Percentiles rank a stretch among this genome's conserved stretches.
These are phyloP conservation scores for Breynia disticha DNA, from an alignment of 441 rosid genomes.

Conservation along the genomic window DNA sequence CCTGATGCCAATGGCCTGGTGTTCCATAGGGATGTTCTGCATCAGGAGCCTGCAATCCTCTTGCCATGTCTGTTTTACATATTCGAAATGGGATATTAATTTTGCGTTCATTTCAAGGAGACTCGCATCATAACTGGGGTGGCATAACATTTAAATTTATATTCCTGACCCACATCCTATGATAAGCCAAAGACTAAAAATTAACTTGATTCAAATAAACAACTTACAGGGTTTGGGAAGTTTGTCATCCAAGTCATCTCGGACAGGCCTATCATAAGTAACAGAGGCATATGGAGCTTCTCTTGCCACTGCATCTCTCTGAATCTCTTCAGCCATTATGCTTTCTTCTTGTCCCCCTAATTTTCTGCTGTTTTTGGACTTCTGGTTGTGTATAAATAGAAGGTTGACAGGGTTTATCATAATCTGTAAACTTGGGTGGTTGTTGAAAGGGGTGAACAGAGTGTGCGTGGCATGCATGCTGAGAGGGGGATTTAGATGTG, in stretches of 20 bases:
- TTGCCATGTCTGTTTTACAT: slow-evolving; percentile 45
- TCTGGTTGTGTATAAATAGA: too few relatives aligned
- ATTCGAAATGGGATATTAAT: background rate
- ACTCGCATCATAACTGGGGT: too few relatives aligned
- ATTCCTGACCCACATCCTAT: too few relatives aligned
- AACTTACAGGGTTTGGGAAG: slow-evolving; percentile 62
- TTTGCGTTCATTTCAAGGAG: too few relatives aligned
- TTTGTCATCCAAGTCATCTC: slow-evolving; percentile 47
- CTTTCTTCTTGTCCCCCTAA: slow-evolving; percentile 3
- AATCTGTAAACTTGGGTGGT: too few relatives aligned
- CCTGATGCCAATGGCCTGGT: slow-evolving; percentile 33
- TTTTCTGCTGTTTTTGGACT: background rate
- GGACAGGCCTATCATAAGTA: slow-evolving; percentile 47
- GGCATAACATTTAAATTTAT: background rate
- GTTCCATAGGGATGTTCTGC: slow-evolving; percentile 58
- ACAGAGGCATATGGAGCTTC: slow-evolving; percentile 62
- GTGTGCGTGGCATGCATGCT: slow-evolving; percentile 24
- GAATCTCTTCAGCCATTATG: slow-evolving; percentile 17
- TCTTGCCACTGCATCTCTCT: slow-evolving; percentile 45
- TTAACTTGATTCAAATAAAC: background rate
- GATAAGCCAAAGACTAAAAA: background rate
- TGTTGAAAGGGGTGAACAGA: too few relatives aligned
- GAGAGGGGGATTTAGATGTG: background rate
- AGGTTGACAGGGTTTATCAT: too few relatives aligned
- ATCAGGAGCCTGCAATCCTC: slow-evolving; percentile 72